A percentile compares a stretch with the other conserved stretches of the same genome.
Evolutionary conservation across 192 early-diverging fungal species (phyloP).

Genomic region (Allomyces arbusculus): DNA sequence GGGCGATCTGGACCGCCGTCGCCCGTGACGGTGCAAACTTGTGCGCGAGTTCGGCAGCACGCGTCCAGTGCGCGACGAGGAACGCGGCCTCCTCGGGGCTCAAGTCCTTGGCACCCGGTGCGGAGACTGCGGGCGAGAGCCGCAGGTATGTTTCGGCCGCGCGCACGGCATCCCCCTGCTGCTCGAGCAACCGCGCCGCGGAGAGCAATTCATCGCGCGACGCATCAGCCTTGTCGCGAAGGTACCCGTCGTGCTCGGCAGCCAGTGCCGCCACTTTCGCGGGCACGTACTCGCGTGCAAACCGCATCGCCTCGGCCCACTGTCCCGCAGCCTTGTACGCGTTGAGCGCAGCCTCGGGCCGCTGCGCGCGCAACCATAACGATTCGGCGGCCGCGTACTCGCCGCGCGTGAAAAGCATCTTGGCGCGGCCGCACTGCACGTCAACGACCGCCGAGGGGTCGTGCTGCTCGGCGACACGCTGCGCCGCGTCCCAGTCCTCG

Average conservation of each 20-base stretch:
- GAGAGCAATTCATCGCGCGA: slow-evolving; percentile 28
- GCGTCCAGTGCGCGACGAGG: slow-evolving; percentile 30
- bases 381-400: slow-evolving; percentile 32
- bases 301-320: slow-evolving; percentile 40
- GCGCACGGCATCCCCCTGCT: slow-evolving; percentile 30
- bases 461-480: slow-evolving; percentile 34
- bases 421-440: slow-evolving; percentile 37
- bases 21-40: slow-evolving; percentile 35
- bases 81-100: slow-evolving; percentile 18
- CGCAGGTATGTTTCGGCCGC: slow-evolving; percentile 43
- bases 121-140: slow-evolving; percentile 10
- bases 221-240: slow-evolving; percentile 16
- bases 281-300: slow-evolving; percentile 38
- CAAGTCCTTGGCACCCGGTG: too few species aligned
- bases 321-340: slow-evolving; percentile 32
- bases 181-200: slow-evolving; percentile 25
- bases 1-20: slow-evolving; percentile 18
- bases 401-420: slow-evolving; percentile 29
- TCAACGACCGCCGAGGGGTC: slow-evolving; percentile 28
- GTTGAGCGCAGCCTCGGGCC: slow-evolving; percentile 36
- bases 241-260: slow-evolving; percentile 27
- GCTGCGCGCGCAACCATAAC: slow-evolving; percentile 33
- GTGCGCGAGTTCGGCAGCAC: slow-evolving; percentile 30
- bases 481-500: slow-evolving; percentile 39
- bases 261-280: slow-evolving; percentile 23